Base-by-base conservation (phyloP, 1,284 basidiomycete species). In the Afroboletus lepidellus region DNA sequence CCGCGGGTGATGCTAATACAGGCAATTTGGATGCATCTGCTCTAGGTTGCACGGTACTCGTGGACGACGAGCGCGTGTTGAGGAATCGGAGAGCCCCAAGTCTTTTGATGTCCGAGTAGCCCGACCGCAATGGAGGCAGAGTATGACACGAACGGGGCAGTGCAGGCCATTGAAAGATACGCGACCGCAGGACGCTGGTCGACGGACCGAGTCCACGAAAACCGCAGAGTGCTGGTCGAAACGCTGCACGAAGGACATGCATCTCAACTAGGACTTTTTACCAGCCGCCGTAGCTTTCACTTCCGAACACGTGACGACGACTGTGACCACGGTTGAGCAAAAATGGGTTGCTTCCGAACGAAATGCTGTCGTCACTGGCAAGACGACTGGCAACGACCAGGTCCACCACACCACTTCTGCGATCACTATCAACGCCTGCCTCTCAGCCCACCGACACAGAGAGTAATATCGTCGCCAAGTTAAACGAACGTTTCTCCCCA, bases 401-500 rank as follows among this genome's bases (percentile, higher is more conserved):
- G 55, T 54, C 56, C n/a, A 41, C 32, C 16, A 24, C 27, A 50
- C 51, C 41, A 32, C 13, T 51, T 53, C 46, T 54, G 45, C 53
- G 61, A 18, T 42, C 51, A 24, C 32, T 68, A 9, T 73, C 58
- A 57, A 71, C 41, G 18, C 53, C 55, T 30, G 45, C 50, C 6
- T 51, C 62, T 13, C 64, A 64, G 41, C 39, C 55, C 24, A 54
- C 47, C 15, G 25, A 51, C 34, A 55, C 51, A 2, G 59, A 69
- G 51, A 72, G 76, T 48, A 66, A 69, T 18, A 94, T 98, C 58
- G 77, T 82, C 63, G 66, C 77, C 25, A 94, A 94, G 72, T 74
- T 98, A 37, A 78, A 77, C 8, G 77, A 81, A 43, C 83, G 74
- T 60, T 94, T 97, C 71, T 71, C 79, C 11, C 92, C 94, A 15